These are phyloP conservation scores for Diaporthe capsici DNA, from an alignment of 2,329 filamentous ascomycete genomes.

Conservation along the genomic window DNA sequence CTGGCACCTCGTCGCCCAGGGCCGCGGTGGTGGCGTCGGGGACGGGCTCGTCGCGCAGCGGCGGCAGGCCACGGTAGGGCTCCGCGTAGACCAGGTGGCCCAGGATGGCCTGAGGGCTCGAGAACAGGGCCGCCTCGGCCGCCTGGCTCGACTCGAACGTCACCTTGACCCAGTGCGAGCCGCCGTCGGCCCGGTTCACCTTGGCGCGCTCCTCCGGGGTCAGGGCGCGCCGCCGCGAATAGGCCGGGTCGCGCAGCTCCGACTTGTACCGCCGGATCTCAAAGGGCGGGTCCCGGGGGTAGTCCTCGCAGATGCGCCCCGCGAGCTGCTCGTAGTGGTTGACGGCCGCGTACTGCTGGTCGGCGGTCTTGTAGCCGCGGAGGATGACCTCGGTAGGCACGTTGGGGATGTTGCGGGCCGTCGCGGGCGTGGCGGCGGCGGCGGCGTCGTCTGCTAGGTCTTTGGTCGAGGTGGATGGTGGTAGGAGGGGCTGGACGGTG, in stretches of 20 bases:
- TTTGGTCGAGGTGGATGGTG: conserved; percentile 8
- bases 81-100: conserved; percentile 81
- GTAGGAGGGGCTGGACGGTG: conserved; percentile 41
- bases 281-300: conserved; percentile 85
- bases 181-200: conserved; percentile 85
- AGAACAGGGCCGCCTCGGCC: conserved; percentile 77
- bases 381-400: conserved; percentile 82
- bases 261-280: conserved; percentile 79
- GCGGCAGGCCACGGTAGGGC: conserved; percentile 75
- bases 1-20: conserved; percentile 44
- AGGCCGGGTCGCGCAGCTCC: conserved; percentile 79
- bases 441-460: conserved; percentile 42
- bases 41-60: conserved; percentile 74
- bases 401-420: conserved; percentile 51
- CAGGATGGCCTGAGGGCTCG: conserved; percentile 79
- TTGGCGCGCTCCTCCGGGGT: conserved; percentile 81
- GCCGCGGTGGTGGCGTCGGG: conserved; percentile 63
- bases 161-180: conserved; percentile 92
- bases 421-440: conserved; percentile 43
- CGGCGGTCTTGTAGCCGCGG: conserved; percentile 78
- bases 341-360: conserved; percentile 87
- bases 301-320: conserved; percentile 92
- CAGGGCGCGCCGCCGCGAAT: conserved; percentile 75
- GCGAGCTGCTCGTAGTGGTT: conserved; percentile 90
- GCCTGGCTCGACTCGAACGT: conserved; percentile 83